These are phyloP conservation scores for Trichoderma guizhouense DNA, from an alignment of 2,329 filamentous ascomycete genomes.

Conservation along the genomic window DNA sequence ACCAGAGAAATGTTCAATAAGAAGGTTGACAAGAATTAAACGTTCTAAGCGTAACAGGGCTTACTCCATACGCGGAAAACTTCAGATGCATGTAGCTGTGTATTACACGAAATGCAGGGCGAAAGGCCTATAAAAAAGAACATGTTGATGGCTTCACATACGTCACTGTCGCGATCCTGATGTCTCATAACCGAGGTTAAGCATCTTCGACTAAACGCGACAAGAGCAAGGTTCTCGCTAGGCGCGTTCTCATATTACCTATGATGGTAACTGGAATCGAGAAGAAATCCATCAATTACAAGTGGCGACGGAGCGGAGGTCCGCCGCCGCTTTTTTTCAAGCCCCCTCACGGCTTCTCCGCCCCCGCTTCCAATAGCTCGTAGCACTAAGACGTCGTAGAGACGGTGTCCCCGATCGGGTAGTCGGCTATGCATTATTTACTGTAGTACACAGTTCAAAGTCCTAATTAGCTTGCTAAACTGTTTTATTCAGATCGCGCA, in stretches of 20 bases:
- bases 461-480: neutral
- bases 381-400: neutral
- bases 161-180: neutral
- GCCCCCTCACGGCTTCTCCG: neutral
- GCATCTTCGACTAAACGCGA: neutral
- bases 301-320: neutral
- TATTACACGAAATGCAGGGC: neutral
- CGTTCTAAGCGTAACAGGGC: neutral
- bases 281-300: neutral
- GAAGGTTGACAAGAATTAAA: neutral
- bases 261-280: neutral
- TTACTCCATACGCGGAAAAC: neutral
- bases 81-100: neutral
- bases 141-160: neutral
- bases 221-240: neutral
- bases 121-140: neutral
- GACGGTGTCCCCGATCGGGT: neutral
- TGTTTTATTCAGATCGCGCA: neutral
- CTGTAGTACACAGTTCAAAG: neutral
- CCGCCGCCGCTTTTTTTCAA: neutral
- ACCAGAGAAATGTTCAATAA: neutral
- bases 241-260: neutral
- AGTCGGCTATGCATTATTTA: neutral
- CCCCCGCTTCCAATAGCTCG: neutral
- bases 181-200: neutral